A percentile compares a stretch with the other conserved stretches of the same genome.
These are phyloP conservation scores for Persicaria tinctoria DNA, from an alignment of 148 eudicot species.

Conservation along the genomic window DNA sequence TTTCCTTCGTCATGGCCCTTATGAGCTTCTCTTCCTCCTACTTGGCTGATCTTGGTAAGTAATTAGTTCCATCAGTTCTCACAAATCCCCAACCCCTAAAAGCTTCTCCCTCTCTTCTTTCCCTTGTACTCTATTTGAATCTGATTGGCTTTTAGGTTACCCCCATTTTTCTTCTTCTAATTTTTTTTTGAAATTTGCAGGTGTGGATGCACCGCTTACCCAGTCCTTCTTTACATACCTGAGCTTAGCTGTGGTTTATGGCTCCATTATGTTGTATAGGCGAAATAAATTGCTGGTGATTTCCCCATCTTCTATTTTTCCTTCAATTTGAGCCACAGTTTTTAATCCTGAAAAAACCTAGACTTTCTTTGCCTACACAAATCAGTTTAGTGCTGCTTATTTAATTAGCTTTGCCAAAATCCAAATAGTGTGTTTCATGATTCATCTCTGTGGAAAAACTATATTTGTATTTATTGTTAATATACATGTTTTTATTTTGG, in stretches of 20 bases:
- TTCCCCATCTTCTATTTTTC: not conserved
- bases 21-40: slow-evolving; percentile 19
- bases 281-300: slow-evolving; percentile 56
- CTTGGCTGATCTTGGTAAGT: slow-evolving; percentile 15
- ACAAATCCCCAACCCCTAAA: not conserved
- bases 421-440: too few relatives aligned
- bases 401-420: too few relatives aligned
- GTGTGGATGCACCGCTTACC: slow-evolving; percentile 71
- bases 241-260: slow-evolving; percentile 62
- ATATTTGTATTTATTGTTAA: too few relatives aligned
- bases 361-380: not conserved
- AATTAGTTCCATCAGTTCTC: too few relatives aligned
- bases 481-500: not conserved
- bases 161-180: not conserved
- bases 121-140: not conserved
- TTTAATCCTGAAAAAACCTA: not conserved
- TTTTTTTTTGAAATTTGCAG: slow-evolving; percentile 21
- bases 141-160: too few relatives aligned
- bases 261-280: slow-evolving; percentile 60
- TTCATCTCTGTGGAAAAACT: too few relatives aligned
- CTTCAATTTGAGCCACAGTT: not conserved
- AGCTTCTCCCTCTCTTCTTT: not conserved
- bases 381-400: too few relatives aligned
- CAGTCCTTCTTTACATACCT: slow-evolving; percentile 64
- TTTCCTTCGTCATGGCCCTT: slow-evolving; percentile 15